Base-by-base conservation (phyloP, 192 early-diverging fungal species). In the Diversispora eburnea region DNA sequence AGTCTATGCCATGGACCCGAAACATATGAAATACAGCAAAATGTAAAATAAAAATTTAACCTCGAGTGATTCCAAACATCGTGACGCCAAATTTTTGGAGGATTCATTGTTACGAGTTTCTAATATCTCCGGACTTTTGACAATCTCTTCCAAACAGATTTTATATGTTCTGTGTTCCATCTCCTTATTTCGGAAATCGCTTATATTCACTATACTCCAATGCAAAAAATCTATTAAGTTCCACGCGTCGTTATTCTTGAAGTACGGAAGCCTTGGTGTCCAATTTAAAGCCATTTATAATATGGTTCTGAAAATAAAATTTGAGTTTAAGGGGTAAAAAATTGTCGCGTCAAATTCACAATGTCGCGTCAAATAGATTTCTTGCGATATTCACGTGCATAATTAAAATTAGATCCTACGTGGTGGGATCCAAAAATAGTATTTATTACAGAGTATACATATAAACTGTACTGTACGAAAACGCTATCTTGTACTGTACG, bases 1-100 rank as follows among this genome's bases (percentile, higher is more conserved):
- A 68, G 66, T 20, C 61, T 33, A 20, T 68, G 20, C 66, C 52
- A 68, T 68, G 5, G 9, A n/a, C 51, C 66, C 8, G 19, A 68
- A 68, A 3, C 5, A 54, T 52, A 68, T 9, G 7, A 68, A 51
- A 52, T n/a, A 68, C 20, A 25, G 15, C 8, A 49, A 33, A 33
- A 33, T 33, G 25, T 1, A 68, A 54, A 20, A 9, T 54, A 51
- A 19, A 25, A 52, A 52, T 19, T 19, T 52, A 42, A 63, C 43
- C 61, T 63, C 61, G 6, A 63, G 39, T 57, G 55, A 19, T 57
- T 5, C 5, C 42, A 64, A 64, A 54, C 49, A 52, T 52, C 25
- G 48, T 52, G 48, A 68, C 19, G 66, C 48, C 48, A 68, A 42
- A 48, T 54, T 7, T 22, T 52, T 8, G 22, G 52, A 3, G 20